A percentile compares a stretch with the other conserved stretches of the same genome.
phyloP scores from a whole-genome alignment of 2,329 filamentous ascomycete genomes.

The Fusarium algeriense region DNA sequence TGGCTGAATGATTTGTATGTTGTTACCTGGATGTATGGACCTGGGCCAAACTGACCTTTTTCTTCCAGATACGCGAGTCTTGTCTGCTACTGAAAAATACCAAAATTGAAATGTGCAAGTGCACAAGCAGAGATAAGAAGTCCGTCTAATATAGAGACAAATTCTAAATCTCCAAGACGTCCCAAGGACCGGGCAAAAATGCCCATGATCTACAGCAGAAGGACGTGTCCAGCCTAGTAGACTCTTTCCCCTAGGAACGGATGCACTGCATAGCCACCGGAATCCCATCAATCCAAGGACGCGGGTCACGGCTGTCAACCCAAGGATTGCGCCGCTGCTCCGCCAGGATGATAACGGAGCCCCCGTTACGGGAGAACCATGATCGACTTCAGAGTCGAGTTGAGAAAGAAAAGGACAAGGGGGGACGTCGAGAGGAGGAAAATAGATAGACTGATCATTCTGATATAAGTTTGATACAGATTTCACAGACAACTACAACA shows the following conservation, averaged over 20 bases:
- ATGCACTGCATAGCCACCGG: conserved; percentile 36
- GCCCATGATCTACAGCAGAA: conserved; percentile 40
- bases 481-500: conserved; percentile 31
- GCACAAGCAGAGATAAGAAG: conserved; percentile 37
- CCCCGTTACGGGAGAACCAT: conserved; percentile 24
- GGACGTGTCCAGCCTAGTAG: conserved; percentile 32
- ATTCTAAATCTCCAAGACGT: conserved; percentile 41
- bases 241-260: conserved; percentile 31
- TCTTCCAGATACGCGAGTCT: conserved; percentile 26
- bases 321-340: conserved; percentile 35
- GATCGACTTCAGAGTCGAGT: conserved; percentile 31
- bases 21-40: too few species aligned
- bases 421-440: conserved; percentile 19
- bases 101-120: conserved; percentile 42
- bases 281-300: conserved; percentile 34
- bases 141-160: conserved; percentile 43
- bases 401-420: conserved; percentile 7
- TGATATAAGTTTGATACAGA: conserved; percentile 34
- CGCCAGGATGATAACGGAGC: conserved; percentile 31
- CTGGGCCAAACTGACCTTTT: conserved; percentile 19
- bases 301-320: conserved; percentile 20
- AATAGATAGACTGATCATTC: conserved; percentile 31
- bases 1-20: conserved; percentile 49
- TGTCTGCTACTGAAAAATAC: conserved; percentile 45
- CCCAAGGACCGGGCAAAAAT: conserved; percentile 28